Conservation (phyloP, 2,329 filamentous ascomycete genomes). For the Gyromitra esculenta region DNA sequence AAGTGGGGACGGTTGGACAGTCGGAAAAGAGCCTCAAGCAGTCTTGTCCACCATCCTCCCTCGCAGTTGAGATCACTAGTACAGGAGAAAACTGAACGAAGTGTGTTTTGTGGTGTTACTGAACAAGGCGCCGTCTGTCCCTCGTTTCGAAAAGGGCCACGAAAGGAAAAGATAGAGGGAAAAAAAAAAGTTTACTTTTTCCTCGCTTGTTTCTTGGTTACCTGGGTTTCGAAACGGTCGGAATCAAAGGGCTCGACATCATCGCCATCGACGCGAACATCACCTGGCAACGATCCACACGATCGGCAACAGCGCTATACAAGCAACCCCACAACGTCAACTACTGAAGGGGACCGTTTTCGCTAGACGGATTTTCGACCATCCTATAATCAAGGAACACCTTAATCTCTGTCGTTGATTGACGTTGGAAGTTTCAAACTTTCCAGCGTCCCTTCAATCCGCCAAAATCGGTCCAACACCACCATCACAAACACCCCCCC, state of each 20-base stretch:
- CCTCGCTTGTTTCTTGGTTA: conserved; percentile 43
- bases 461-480: conserved; percentile 55
- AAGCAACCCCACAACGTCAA: conserved; percentile 41
- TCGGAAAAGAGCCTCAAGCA: conserved; percentile 42
- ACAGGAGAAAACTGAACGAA: conserved; percentile 12
- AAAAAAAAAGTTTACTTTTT: conserved; percentile 36
- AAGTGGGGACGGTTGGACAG: conserved; percentile 44
- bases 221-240: conserved; percentile 49
- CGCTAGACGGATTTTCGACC: neutral
- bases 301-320: conserved; percentile 45
- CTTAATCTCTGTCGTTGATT: conserved; percentile 40
- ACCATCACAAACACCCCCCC: conserved; percentile 53
- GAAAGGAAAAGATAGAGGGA: conserved; percentile 25
- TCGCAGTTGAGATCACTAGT: conserved; percentile 21
- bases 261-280: conserved; percentile 53
- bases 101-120: conserved; percentile 13
- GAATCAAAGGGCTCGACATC: conserved; percentile 48
- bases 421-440: conserved; percentile 53
- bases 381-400: conserved; percentile 23
- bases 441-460: conserved; percentile 51
- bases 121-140: conserved; percentile 35
- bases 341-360: conserved; percentile 24
- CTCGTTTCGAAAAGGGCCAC: conserved; percentile 35
- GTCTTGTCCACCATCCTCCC: conserved; percentile 23
- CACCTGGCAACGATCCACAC: conserved; percentile 49